These are phyloP conservation scores for Kuraishia borneana DNA, from an alignment of 805 yeast species.

Conservation along the genomic window DNA sequence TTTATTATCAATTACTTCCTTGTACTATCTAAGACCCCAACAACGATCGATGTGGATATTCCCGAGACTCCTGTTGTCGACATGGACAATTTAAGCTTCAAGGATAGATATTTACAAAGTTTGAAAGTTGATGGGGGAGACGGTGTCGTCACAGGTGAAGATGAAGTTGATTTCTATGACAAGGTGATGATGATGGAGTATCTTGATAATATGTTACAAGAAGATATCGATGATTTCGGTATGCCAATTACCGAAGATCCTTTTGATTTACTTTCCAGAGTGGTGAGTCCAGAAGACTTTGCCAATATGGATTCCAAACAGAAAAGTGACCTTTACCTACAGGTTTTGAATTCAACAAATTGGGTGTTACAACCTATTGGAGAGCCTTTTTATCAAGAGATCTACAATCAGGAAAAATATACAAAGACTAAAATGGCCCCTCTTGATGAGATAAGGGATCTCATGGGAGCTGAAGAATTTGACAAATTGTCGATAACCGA, in stretches of 20 bases:
- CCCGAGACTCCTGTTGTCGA: too few relatives aligned
- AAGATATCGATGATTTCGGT: not conserved
- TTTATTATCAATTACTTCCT: too few relatives aligned
- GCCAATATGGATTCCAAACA: constrained; percentile 5
- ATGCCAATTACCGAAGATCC: not conserved
- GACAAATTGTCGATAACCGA: constrained; percentile 8
- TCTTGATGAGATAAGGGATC: constrained; percentile 13
- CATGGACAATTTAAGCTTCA: not conserved
- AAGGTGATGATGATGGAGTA: not conserved
- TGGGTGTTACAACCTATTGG: constrained; percentile 16
- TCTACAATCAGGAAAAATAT: constrained; percentile 16
- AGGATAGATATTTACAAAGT: not conserved
- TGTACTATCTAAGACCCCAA: too few relatives aligned
- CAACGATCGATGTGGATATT: too few relatives aligned
- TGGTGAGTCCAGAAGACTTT: constrained; percentile 9
- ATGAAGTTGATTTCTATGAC: not conserved
- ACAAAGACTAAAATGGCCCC: constrained; percentile 12
- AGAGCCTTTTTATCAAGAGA: constrained; percentile 17
- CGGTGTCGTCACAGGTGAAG: not conserved
- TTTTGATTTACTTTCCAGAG: not conserved
- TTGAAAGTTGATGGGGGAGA: not conserved
- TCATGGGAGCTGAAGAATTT: constrained; percentile 13
- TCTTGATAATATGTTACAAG: not conserved
- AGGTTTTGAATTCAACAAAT: constrained; percentile 10
- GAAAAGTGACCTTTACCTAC: constrained; percentile 9